A percentile compares a stretch with the other conserved stretches of the same genome.
These are phyloP conservation scores for Bothriochloa decipiens DNA, from an alignment of 176 grass and related monocot genomes.

Conservation along the genomic window DNA sequence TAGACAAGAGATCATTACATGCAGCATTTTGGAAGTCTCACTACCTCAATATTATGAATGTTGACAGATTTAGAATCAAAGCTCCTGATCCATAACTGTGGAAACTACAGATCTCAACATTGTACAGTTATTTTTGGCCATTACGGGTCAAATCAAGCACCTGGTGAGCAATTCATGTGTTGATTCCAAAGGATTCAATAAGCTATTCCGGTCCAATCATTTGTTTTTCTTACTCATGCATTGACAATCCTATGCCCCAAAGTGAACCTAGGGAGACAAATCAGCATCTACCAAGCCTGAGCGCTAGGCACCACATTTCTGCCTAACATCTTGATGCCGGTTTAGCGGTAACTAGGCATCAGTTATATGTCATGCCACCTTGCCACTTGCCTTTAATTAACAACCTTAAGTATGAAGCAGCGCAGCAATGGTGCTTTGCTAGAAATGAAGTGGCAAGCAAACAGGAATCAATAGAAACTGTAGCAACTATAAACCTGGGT, in stretches of 20 bases:
- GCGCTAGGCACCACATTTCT: background rate
- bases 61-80: conserved; percentile 8
- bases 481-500: background rate
- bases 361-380: background rate
- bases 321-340: background rate
- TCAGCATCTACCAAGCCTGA: background rate
- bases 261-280: background rate
- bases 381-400: background rate
- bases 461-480: background rate
- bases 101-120: background rate
- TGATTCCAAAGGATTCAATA: background rate
- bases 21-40: background rate
- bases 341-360: background rate
- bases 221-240: background rate
- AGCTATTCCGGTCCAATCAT: background rate
- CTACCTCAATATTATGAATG: background rate
- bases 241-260: background rate
- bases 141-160: background rate
- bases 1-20: background rate
- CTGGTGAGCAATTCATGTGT: background rate
- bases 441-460: background rate
- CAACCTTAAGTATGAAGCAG: background rate
- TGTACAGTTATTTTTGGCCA: conserved; percentile 4
- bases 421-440: background rate
- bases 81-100: background rate